Evolutionary conservation across 2,329 filamentous ascomycete genomes (phyloP), one percentile per base, ranked within the genome.

Genomic region (Colletotrichum tropicicola): DNA sequence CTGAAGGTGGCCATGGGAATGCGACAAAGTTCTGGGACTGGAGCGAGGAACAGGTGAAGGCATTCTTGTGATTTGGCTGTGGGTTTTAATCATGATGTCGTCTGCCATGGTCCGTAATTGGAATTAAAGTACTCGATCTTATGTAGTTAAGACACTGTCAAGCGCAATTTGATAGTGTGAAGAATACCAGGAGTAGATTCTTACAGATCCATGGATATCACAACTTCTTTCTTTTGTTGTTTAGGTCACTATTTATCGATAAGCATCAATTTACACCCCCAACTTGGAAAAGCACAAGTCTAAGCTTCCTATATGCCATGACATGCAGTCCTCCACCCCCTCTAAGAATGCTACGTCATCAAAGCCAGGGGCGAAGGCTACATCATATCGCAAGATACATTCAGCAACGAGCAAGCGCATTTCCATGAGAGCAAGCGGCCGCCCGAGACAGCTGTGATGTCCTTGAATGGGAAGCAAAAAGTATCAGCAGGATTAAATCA

Each of bases 11-110:
- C 1, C 58, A 73, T 6, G 73, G 73, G 7, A 69, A 70, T 47
- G 68, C 64, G n/a, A 5, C 47, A n/a, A 51, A 66, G 52, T 58
- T 75, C 28, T 75, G 75, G 74, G 69, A 72, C 32, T 74, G 73
- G 70, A 75, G 69, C 30, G 69, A 70, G 52, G 49, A 69, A 49
- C 35, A 41, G 21, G 51, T 54, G 6, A 37, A n/a, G 39, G 35
- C 25, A 17, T 41, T 25, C 23, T 32, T 30, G 9, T 47, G 19
- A n/a, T n/a, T n/a, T n/a, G n/a, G n/a, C n/a, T n/a, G n/a, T n/a
- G n/a, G n/a, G n/a, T n/a, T n/a, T n/a, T n/a, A n/a, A 47, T 25
- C 19, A 13, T 6, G 7, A 28, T 13, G 7, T 10, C 43, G 12
- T 25, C 43, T 28, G 23, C 25, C 23, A 47, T 28, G 21, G 13